A percentile compares a stretch with the other conserved stretches of the same genome.
phyloP scores from a whole-genome alignment of 2,329 filamentous ascomycete genomes.

The Aspergillus versicolor region DNA sequence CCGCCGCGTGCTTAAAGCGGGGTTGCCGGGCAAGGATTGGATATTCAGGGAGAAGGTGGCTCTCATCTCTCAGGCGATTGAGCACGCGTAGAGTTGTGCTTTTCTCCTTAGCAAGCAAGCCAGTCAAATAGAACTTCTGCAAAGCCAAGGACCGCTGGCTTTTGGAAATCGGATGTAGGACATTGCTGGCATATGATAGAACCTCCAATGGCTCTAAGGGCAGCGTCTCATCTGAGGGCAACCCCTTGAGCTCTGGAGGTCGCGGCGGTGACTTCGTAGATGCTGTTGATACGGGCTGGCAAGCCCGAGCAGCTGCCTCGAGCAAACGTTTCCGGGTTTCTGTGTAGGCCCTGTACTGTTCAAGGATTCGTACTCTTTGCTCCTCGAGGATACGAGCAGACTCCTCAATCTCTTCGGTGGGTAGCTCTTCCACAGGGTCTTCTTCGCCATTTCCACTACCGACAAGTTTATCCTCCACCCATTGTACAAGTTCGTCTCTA shows the following conservation, averaged over 20 bases:
- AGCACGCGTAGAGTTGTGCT: constrained; percentile 34
- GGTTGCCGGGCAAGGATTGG: constrained; percentile 36
- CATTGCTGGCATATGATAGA: constrained; percentile 33
- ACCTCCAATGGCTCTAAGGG: constrained; percentile 28
- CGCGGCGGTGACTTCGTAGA: constrained; percentile 22
- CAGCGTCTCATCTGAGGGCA: constrained; percentile 14
- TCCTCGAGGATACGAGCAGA: constrained; percentile 30
- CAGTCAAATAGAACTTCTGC: constrained; percentile 39
- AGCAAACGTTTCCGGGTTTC: constrained; percentile 37
- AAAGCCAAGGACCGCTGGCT: constrained; percentile 36
- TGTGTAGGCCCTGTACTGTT: constrained; percentile 38
- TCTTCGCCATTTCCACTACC: constrained; percentile 33
- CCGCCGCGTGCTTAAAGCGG: constrained; percentile 35
- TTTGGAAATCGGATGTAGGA: constrained; percentile 36
- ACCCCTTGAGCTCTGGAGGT: constrained; percentile 15
- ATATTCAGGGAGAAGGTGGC: constrained; percentile 44
- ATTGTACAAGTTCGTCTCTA: constrained; percentile 50
- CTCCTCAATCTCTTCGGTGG: constrained; percentile 31
- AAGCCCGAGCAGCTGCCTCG: constrained; percentile 35
- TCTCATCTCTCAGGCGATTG: constrained; percentile 43
- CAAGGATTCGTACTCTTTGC: constrained; percentile 31
- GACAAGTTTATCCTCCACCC: constrained; percentile 52
- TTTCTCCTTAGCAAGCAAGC: constrained; percentile 40
- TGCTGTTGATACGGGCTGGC: constrained; percentile 30
- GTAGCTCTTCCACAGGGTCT: constrained; percentile 25